Evolutionary conservation across 208 protist species (phyloP).

Genomic region (Blastocrithidia nonstop): DNA sequence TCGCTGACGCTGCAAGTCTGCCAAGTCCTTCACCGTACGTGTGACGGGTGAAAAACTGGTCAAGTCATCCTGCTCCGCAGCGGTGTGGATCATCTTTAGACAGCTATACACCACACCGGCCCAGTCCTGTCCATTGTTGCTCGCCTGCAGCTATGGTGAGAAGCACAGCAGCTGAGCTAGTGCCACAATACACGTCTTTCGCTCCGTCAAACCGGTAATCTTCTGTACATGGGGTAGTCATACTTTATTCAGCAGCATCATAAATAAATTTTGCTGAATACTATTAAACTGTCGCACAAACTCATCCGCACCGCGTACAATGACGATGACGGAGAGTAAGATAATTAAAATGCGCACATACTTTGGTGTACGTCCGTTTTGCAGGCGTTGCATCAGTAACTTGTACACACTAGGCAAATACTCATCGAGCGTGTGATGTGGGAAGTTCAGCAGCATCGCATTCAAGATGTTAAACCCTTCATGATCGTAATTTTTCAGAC

Average conservation of each 20-base stretch:
- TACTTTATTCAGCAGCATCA: constrained; percentile 50
- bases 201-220: constrained; percentile 55
- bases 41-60: constrained; percentile 41
- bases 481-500: constrained; percentile 80
- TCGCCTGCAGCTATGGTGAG: constrained; percentile 29
- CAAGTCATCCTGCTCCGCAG: constrained; percentile 60
- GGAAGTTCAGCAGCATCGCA: constrained; percentile 59
- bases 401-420: constrained; percentile 47
- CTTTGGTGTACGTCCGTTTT: constrained; percentile 64
- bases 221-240: constrained; percentile 79
- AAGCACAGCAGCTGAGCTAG: constrained; percentile 58
- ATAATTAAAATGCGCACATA: constrained; percentile 81
- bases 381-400: constrained; percentile 56
- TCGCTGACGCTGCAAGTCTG: constrained; percentile 3
- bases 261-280: constrained; percentile 66
- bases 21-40: constrained; percentile 18
- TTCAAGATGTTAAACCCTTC: constrained; percentile 81
- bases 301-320: constrained; percentile 36
- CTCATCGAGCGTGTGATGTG: constrained; percentile 27
- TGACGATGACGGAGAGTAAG: constrained; percentile 67
- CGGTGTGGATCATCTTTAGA: constrained; percentile 55
- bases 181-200: constrained; percentile 74
- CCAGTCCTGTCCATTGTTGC: constrained; percentile 32
- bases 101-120: constrained; percentile 43
- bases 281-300: constrained; percentile 40